Evolutionary conservation across 768 basidiomycete genomes (phyloP), one percentile per base, ranked within the genome.

Genomic region (Mrakia blollopis): DNA sequence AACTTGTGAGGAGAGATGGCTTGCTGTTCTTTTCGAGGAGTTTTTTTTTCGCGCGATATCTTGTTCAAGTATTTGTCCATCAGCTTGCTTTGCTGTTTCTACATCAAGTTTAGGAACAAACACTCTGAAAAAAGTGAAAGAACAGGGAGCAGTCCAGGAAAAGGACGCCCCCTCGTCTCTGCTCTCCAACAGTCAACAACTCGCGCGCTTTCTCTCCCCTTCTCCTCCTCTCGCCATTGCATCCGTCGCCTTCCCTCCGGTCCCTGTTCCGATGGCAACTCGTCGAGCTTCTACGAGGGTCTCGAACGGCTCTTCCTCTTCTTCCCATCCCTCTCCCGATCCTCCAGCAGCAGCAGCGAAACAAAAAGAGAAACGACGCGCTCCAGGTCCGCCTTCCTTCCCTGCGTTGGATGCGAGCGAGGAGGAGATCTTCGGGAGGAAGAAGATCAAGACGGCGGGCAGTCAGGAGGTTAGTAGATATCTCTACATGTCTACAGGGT

Each of bases 311-410:
- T 47, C 44, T 13, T 32, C 50, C 28, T 50, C 47, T 16, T 23
- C 50, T 2, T 21, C 47, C 35, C 71, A 50, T 25, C 71, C n/a
- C n/a, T n/a, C n/a, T n/a, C n/a, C n/a, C n/a, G n/a, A 47, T 28
- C 37, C 71, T 37, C 47, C 47, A 10, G 71, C 35, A 21, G n/a
- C 41, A 28, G 23, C 44, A 18, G 4, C 44, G 16, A 50, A 0
- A 25, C 63, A 67, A 35, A 35, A 35, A 13, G 16, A 70, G 50
- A 72, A 72, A 39, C 70, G 71, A 52, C 71, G 71, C 71, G 71
- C 71, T 50, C 71, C n/a, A n/a, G n/a, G n/a, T n/a, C n/a, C 71
- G 8, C 52, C 71, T 30, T 28, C 30, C 47, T 32, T 35, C 41
- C 28, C 60, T 18, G 39, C 44, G 0, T 23, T 60, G n/a, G 63